Evolutionary conservation across 306 rosid species (phyloP).

Genomic region (Ammopiptanthus mongolicus): DNA sequence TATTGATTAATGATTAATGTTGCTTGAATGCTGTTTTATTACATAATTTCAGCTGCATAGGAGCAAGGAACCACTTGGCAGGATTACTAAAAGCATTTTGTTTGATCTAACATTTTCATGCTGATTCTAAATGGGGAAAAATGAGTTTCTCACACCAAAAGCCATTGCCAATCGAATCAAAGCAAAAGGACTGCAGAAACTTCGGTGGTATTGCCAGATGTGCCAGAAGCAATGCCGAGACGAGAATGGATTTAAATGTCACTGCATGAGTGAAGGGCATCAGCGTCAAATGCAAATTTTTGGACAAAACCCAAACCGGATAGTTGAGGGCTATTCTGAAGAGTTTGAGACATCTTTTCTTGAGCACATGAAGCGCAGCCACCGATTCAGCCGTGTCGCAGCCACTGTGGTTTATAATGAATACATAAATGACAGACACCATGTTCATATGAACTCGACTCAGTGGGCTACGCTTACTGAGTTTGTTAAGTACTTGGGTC

Average conservation of each 20-base stretch:
- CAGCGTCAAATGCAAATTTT: constrained; percentile 93
- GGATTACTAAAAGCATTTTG: neutral
- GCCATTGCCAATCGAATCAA: constrained; percentile 89
- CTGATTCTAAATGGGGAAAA: constrained; percentile 69
- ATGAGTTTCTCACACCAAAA: constrained; percentile 80
- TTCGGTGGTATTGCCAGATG: constrained; percentile 98
- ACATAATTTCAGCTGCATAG: neutral
- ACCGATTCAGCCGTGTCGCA: constrained; percentile 79
- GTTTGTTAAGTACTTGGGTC: constrained; percentile 81
- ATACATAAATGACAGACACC: constrained; percentile 78
- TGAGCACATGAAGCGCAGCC: constrained; percentile 88
- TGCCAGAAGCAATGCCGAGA: constrained; percentile 96
- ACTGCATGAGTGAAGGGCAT: constrained; percentile 90
- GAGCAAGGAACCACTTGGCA: neutral
- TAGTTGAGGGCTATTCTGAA: constrained; percentile 73
- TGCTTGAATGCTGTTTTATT: neutral
- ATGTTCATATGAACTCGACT: constrained; percentile 82
- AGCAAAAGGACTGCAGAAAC: constrained; percentile 94
- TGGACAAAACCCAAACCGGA: constrained; percentile 70
- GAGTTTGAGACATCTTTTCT: constrained; percentile 71
- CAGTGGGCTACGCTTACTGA: constrained; percentile 83
- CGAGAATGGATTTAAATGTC: constrained; percentile 93
- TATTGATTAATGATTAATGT: neutral
- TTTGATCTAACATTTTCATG: neutral
- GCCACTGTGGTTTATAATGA: constrained; percentile 92